Base-by-base conservation (phyloP, 2,329 filamentous ascomycete genomes). In the Cladobotryum mycophilum region DNA sequence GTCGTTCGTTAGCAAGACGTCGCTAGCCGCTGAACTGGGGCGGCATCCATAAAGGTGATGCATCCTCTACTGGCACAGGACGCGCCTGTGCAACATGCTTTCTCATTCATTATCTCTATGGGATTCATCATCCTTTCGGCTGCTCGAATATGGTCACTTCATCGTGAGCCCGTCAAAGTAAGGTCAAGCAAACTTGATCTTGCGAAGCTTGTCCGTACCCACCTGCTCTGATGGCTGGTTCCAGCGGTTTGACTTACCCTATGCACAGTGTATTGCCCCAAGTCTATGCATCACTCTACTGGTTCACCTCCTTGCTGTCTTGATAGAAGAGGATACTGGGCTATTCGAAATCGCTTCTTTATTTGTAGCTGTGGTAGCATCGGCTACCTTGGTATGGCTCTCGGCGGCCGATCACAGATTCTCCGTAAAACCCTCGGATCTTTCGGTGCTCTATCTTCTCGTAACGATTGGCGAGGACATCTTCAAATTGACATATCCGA, bases 401-500 rank as follows among this genome's bases (percentile, higher is more conserved):
- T 40, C 45, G 12, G 33, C n/a, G 2, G 40, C 22, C 20, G 51
- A 53, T 20, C 51, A 53, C 20, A 53, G 38, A 36, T 42, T 35
- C n/a, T 49, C 47, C 15, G 49, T 53, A 11, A 35, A 33, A 3
- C 51, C 51, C 17, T 53, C 51, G 2, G 35, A n/a, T 15, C 33
- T 45, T 9, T 9, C 17, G 1, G 51, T 43, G 18, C n/a, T 45
- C 37, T 52, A 49, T 35, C 42, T 52, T 6, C n/a, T 53, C 3
- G 41, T 53, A 5, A 48, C 41, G 1, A 20, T 22, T 30, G 34
- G 15, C 4, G 36, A 37, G 22, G 25, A 37, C 14, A 14, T 41
- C 2, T 36, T 50, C 20, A 30, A 18, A 6, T 38, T 50, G 37
- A 46, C 36, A 5, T 41, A 49, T 5, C 17, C 43, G 12, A 41